These are phyloP conservation scores for Mycena albidolilacea DNA, from an alignment of 768 basidiomycete species.

Conservation along the genomic window DNA sequence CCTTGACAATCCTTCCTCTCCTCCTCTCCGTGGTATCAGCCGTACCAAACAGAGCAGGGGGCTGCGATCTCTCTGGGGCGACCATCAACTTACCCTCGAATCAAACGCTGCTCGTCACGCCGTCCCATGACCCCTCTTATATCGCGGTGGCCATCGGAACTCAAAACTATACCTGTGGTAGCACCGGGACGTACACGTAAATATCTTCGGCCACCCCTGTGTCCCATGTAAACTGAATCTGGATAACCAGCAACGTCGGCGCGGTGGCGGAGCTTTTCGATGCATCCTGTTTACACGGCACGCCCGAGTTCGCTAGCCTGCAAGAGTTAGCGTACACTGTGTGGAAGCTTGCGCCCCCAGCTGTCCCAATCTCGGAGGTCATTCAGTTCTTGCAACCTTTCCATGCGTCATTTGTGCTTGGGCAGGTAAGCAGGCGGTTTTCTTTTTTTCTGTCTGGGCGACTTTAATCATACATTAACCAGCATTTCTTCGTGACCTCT, in stretches of 20 bases:
- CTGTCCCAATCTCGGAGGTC: constrained; percentile 24
- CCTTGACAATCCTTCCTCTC: constrained; percentile 5
- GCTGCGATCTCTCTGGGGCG: constrained; percentile 47
- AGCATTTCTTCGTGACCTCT: constrained; percentile 68
- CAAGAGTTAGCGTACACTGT: constrained; percentile 47
- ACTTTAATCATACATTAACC: constrained; percentile 21
- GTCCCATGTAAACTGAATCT: constrained; percentile 5
- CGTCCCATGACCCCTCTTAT: constrained; percentile 52
- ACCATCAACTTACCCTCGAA: constrained; percentile 42
- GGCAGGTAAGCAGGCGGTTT: constrained; percentile 12
- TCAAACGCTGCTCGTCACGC: constrained; percentile 53
- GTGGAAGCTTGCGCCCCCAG: constrained; percentile 44
- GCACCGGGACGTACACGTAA: constrained; percentile 62
- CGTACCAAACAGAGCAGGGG: neutral
- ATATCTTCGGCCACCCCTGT: neutral
- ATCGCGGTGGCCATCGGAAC: constrained; percentile 64
- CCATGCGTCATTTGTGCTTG: constrained; percentile 32
- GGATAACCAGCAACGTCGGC: constrained; percentile 56
- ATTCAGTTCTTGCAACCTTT: neutral
- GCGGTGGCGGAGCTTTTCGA: constrained; percentile 71
- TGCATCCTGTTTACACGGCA: constrained; percentile 61
- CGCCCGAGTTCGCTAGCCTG: constrained; percentile 47
- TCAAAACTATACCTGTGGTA: constrained; percentile 70
- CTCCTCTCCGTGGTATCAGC: constrained; percentile 9
- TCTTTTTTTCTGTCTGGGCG: neutral